A percentile compares a stretch with the other conserved stretches of the same genome.
Conservation (phyloP, 78 protist genomes). For the Dictyostelium discoideum region DNA sequence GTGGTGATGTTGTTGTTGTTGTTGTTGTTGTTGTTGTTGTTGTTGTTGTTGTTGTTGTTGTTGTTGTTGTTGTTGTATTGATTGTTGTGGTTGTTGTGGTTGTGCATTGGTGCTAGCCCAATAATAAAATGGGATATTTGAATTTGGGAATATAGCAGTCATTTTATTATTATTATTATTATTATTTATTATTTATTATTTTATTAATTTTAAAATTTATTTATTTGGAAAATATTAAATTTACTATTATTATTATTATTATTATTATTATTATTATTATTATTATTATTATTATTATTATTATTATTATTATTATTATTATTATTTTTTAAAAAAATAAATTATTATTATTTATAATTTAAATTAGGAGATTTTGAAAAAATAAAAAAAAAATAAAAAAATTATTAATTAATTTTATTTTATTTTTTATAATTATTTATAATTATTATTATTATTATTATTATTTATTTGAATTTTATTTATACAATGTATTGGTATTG, state of each 20-base stretch:
- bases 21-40: not conserved
- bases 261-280: not conserved
- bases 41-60: not conserved
- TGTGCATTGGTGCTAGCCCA: not conserved
- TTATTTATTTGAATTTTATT: not conserved
- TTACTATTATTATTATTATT: not conserved
- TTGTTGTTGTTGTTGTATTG: not conserved
- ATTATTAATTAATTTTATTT: not conserved
- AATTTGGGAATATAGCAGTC: slow-evolving; percentile 7
- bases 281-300: not conserved
- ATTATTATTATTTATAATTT: too few species aligned
- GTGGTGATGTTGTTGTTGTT: not conserved
- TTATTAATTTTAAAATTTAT: not conserved
- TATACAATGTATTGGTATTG: not conserved
- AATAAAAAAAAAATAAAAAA: not conserved
- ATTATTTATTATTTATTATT: not conserved
- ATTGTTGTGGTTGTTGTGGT: not conserved
- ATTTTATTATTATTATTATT: too few species aligned
- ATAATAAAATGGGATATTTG: not conserved
- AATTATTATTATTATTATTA: too few species aligned
- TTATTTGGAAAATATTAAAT: not conserved
- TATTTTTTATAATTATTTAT: too few species aligned
- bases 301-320: not conserved
- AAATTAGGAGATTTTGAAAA: too few species aligned
- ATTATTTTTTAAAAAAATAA: too few species aligned